Conservation (phyloP, 768 basidiomycete genomes). For the Termitomyces sp. region DNA sequence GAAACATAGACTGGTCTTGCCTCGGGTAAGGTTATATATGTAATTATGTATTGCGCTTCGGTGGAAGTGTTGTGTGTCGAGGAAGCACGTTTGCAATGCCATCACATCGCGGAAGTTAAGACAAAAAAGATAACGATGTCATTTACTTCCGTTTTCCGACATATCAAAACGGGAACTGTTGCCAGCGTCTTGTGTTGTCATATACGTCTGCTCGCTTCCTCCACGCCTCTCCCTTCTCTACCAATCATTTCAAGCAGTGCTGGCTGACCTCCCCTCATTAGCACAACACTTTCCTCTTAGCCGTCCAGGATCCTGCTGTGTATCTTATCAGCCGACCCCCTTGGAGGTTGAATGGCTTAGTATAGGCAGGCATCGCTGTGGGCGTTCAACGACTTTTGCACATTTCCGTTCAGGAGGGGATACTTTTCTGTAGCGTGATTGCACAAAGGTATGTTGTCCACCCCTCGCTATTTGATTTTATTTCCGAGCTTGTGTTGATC, state of each 20-base stretch:
- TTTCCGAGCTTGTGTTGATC: background rate
- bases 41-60: background rate
- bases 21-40: background rate
- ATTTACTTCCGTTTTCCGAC: slow-evolving; percentile 7
- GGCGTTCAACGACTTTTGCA: background rate
- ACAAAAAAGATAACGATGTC: background rate
- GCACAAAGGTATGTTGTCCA: slow-evolving; percentile 3
- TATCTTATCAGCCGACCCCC: background rate
- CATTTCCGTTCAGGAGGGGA: background rate
- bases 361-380: no score
- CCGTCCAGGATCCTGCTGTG: slow-evolving; percentile 1
- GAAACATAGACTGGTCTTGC: background rate
- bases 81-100: background rate
- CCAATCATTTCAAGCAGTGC: slow-evolving; percentile 9
- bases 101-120: slow-evolving; percentile 2
- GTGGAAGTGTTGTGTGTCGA: background rate
- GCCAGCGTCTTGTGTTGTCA: slow-evolving; percentile 3
- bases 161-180: slow-evolving; percentile 12
- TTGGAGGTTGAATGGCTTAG: slow-evolving; percentile 3
- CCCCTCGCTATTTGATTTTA: background rate
- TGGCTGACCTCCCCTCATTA: slow-evolving; percentile 8
- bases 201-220: background rate
- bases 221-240: slow-evolving; percentile 2
- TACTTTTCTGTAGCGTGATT: no score
- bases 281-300: background rate